Evolutionary conservation across 2,329 filamentous ascomycete species (phyloP), one percentile per base, ranked within the genome.

Genomic region (Botryosphaeria agaves): DNA sequence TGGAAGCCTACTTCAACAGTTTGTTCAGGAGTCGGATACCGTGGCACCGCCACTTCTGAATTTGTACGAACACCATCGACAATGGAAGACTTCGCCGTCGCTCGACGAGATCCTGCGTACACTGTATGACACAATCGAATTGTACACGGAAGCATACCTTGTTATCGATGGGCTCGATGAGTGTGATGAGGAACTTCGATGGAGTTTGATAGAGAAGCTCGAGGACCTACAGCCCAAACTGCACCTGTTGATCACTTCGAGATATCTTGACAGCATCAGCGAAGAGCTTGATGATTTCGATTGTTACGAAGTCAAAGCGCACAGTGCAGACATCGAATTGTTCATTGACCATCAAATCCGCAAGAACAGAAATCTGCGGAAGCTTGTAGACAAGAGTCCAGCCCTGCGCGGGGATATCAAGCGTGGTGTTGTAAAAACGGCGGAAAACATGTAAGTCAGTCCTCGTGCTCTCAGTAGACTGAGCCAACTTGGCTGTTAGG

Each of bases 171-270:
- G 26, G 7, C 18, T 35, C 4, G 34, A 35, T 23, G 34, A 35
- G 17, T 37, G 35, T 15, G 26, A 30, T 7, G 35, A 37, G 14
- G 29, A 33, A 26, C 3, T 29, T 6, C 35, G 33, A 14, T 35
- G 32, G 35, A 25, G 12, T 3, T 25, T 37, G 7, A 17, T 35
- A 14, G 25, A 37, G 14, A 11, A 31, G 7, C 19, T 78, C 7
- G 7, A 14, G 7, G 16, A 26, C 12, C 19, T 33, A 15, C 26
- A 23, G 5, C 14, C 25, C 5, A 34, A 27, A 7, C 5, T 33
- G 3, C 30, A 17, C 12, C 5, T 37, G 4, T 3, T 37, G 26
- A 28, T 37, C 9, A 37, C 35, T 3, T 37, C 35, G 17, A 20
- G 35, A 12, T 35, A 17, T 17, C 33, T 37, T 9, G 34, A 32